These are phyloP conservation scores for Moricandia arvensis DNA, from an alignment of 345 rosid genomes.

Conservation along the genomic window DNA sequence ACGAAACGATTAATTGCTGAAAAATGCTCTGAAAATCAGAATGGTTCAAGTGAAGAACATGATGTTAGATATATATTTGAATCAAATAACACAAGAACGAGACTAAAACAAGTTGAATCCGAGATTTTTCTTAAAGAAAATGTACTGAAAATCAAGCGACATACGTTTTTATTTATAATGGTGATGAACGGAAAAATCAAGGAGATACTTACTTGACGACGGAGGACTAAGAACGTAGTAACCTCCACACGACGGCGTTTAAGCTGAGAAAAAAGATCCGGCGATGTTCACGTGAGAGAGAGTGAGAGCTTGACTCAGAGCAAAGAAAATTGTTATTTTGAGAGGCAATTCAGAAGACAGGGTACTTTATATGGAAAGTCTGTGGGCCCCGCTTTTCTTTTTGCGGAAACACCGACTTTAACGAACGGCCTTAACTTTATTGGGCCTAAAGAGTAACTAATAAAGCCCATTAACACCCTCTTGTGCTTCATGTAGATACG, in stretches of 20 bases:
- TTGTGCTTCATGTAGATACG: not conserved
- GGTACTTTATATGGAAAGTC: not conserved
- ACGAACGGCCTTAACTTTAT: not conserved
- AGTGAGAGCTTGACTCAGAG: not conserved
- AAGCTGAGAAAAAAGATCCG: slow-evolving; percentile 4
- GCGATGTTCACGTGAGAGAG: slow-evolving; percentile 11
- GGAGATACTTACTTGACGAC: not conserved
- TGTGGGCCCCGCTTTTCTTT: not conserved
- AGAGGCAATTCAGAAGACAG: not conserved
- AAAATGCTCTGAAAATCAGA: not conserved
- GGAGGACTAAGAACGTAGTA: not conserved
- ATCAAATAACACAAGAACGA: slow-evolving; percentile 14
- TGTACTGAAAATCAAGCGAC: not conserved
- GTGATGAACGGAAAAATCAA: slow-evolving; percentile 7
- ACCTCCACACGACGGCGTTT: not conserved
- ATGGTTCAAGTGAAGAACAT: slow-evolving; percentile 8
- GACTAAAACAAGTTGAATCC: slow-evolving; percentile 18
- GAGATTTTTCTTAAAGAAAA: not conserved
- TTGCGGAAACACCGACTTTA: not conserved
- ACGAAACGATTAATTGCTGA: not conserved
- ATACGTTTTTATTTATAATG: not conserved
- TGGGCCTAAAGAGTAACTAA: not conserved
- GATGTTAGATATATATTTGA: not conserved
- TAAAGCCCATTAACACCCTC: not conserved
- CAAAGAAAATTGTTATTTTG: slow-evolving; percentile 5